Conservation (phyloP, 108 stramenopile genomes). For the Aureococcus anophagefferens region DNA sequence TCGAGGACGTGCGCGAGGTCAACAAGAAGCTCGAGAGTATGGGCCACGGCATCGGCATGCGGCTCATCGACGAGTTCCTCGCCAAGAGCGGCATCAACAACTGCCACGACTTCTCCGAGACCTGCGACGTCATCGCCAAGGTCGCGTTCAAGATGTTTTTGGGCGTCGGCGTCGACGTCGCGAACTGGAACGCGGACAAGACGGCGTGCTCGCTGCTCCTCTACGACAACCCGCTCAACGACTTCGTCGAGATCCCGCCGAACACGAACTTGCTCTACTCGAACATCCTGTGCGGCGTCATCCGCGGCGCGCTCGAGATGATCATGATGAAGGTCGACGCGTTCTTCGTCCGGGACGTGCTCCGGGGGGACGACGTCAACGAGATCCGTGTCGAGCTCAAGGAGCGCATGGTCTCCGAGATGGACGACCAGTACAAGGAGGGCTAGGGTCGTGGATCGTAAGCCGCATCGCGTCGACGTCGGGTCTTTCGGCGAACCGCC, state of each 20-base stretch:
- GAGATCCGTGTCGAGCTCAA: constrained; percentile 72
- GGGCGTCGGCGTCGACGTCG: constrained; percentile 69
- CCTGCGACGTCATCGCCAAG: constrained; percentile 76
- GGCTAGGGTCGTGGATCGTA: too few species aligned
- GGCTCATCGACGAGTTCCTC: constrained; percentile 87
- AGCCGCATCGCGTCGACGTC: too few species aligned
- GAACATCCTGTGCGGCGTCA: constrained; percentile 79
- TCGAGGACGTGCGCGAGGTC: constrained; percentile 60
- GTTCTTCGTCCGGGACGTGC: constrained; percentile 57
- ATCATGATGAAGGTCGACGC: constrained; percentile 66
- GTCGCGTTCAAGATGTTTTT: constrained; percentile 94
- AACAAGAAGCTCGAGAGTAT: constrained; percentile 81
- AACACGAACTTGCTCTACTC: constrained; percentile 61
- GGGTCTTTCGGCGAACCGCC: too few species aligned
- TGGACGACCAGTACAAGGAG: constrained; percentile 33
- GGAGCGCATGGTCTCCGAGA: constrained; percentile 24
- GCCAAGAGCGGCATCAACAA: constrained; percentile 79
- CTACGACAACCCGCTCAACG: constrained; percentile 75
- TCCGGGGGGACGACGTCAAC: constrained; percentile 77
- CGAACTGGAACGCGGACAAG: constrained; percentile 51
- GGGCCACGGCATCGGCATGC: constrained; percentile 86
- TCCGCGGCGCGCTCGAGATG: constrained; percentile 85
- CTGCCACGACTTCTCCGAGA: constrained; percentile 57
- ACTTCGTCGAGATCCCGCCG: constrained; percentile 85
- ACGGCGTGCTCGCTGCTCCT: constrained; percentile 64